Percentiles rank a stretch among this genome's conserved stretches.
Conservation (phyloP, 1,139 yeast species). For the Blastobotrys raffinosifermentans region DNA sequence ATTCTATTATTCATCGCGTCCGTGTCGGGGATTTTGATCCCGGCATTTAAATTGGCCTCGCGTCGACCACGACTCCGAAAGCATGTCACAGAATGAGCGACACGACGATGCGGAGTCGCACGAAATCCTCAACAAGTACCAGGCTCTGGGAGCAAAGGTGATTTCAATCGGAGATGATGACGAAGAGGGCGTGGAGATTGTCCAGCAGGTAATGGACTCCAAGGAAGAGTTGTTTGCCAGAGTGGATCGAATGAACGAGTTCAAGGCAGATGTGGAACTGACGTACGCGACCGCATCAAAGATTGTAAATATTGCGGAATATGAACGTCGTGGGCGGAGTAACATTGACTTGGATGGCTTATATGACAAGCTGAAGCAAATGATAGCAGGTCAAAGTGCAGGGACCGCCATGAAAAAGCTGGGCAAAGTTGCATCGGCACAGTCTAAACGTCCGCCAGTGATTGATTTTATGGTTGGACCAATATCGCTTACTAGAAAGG, state of each 20-base stretch:
- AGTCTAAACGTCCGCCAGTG: conserved; percentile 46
- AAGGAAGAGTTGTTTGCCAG: conserved; percentile 4
- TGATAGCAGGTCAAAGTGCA: not conserved
- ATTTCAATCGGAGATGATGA: conserved; percentile 1
- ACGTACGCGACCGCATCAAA: conserved; percentile 2
- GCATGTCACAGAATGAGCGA: too few species aligned
- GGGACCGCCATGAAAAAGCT: conserved; percentile 30
- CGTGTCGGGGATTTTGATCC: too few species aligned
- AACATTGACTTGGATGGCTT: not conserved
- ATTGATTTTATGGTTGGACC: conserved; percentile 69
- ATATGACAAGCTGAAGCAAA: not conserved
- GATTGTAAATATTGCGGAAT: not conserved
- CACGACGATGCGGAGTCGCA: conserved; percentile 8
- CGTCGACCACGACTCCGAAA: too few species aligned
- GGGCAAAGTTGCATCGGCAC: conserved; percentile 48
- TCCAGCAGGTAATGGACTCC: conserved; percentile 2
- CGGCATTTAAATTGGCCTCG: too few species aligned
- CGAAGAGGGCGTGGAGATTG: not conserved
- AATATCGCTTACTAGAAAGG: conserved; percentile 53
- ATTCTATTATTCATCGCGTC: too few species aligned
- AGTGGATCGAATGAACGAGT: not conserved
- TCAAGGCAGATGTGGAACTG: conserved; percentile 5
- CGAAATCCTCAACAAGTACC: conserved; percentile 2
- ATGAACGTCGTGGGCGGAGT: not conserved
- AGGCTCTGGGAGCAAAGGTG: not conserved